phyloP scores from a whole-genome alignment of 2,329 filamentous ascomycete genomes.

The Hortaea werneckii region DNA sequence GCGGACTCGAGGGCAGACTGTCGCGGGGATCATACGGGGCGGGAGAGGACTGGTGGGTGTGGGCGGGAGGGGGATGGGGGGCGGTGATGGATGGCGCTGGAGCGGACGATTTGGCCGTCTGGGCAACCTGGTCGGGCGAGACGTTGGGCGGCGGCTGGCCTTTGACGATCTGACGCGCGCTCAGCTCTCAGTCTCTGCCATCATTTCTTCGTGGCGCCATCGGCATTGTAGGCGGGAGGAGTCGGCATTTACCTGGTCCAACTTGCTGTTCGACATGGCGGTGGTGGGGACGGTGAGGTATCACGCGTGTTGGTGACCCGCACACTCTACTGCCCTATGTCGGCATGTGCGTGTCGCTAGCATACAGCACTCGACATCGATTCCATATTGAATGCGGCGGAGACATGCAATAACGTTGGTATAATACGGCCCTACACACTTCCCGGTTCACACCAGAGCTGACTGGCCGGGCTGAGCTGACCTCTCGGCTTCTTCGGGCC shows the following conservation, averaged over 20 bases:
- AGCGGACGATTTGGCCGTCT: conserved; percentile 24
- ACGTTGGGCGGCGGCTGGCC: conserved; percentile 49
- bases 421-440: too few relatives aligned
- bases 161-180: neutral
- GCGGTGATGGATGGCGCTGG: conserved; percentile 35
- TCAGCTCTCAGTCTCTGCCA: neutral
- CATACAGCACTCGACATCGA: too few relatives aligned
- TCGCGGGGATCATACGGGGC: conserved; percentile 58
- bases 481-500: too few relatives aligned
- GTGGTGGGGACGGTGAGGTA: neutral
- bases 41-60: conserved; percentile 19
- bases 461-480: too few relatives aligned
- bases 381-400: too few relatives aligned
- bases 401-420: too few relatives aligned
- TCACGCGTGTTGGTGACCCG: too few relatives aligned
- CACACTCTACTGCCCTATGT: too few relatives aligned
- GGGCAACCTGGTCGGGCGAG: conserved; percentile 30
- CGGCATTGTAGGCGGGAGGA: too few relatives aligned
- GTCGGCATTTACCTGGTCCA: conserved; percentile 8
- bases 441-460: too few relatives aligned
- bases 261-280: conserved; percentile 11
- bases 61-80: conserved; percentile 23
- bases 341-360: too few relatives aligned
- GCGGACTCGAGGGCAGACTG: conserved; percentile 77
- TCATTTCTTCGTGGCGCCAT: neutral